Evolutionary conservation across 345 rosid species (phyloP).

Genomic region (Ceriops zippeliana): DNA sequence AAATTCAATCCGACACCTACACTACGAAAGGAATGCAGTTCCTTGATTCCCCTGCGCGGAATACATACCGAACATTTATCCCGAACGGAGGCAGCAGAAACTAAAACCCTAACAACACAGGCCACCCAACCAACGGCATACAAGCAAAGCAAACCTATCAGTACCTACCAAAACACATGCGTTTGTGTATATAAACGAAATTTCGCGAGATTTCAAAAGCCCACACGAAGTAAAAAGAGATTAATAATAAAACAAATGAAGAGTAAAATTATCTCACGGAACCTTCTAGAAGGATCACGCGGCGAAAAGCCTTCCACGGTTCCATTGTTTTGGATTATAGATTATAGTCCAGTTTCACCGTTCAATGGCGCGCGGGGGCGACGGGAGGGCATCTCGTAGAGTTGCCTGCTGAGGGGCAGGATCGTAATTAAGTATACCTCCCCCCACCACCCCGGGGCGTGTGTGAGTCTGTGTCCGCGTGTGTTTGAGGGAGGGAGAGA

Average conservation of each 20-base stretch:
- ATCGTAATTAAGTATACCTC: conserved; percentile 32
- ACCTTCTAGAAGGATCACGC: conserved; percentile 19
- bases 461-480: background rate
- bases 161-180: too few species aligned
- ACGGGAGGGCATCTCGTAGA: conserved; percentile 26
- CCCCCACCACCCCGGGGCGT: background rate
- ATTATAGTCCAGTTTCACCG: background rate
- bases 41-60: too few species aligned
- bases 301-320: conserved; percentile 6
- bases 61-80: too few species aligned
- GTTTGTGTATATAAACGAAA: too few species aligned
- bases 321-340: conserved; percentile 5
- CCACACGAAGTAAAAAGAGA: background rate
- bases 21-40: too few species aligned
- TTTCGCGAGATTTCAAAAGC: background rate
- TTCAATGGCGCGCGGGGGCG: background rate
- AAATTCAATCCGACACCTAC: too few species aligned
- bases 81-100: too few species aligned
- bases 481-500: background rate
- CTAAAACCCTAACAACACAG: too few species aligned
- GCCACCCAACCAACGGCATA: too few species aligned
- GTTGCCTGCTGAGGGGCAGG: conserved; percentile 23
- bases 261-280: conserved; percentile 17
- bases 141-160: too few species aligned
- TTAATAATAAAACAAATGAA: background rate